phyloP scores from a whole-genome alignment of 192 early-diverging fungal species.

The Cetraspora pellucida region DNA sequence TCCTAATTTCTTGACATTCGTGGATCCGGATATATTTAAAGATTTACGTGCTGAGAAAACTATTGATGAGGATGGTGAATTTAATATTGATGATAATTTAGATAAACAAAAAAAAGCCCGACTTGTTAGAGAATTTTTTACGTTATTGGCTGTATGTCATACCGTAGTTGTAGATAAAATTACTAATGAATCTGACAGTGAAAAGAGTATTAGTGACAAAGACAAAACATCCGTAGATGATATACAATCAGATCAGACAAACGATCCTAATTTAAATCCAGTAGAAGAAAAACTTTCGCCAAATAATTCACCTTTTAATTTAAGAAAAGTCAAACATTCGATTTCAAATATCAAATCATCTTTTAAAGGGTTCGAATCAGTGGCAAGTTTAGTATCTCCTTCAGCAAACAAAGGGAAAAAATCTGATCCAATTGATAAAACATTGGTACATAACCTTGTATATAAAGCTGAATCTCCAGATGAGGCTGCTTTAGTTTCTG shows the following conservation, averaged over 20 bases:
- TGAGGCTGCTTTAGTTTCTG: constrained; percentile 79
- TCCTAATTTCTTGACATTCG: constrained; percentile 72
- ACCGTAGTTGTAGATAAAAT: constrained; percentile 84
- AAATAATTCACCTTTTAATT: constrained; percentile 38
- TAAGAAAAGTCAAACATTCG: constrained; percentile 42
- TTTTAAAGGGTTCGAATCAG: not conserved
- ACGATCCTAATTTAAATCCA: constrained; percentile 10
- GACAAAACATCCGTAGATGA: constrained; percentile 22
- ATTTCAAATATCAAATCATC: constrained; percentile 33
- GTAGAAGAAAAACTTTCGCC: constrained; percentile 33
- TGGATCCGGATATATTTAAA: constrained; percentile 75
- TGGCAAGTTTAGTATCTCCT: not conserved
- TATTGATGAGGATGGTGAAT: not conserved
- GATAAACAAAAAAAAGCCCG: constrained; percentile 45
- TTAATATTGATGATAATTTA: constrained; percentile 19
- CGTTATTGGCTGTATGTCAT: constrained; percentile 88
- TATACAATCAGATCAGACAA: constrained; percentile 13
- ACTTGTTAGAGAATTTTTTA: constrained; percentile 84
- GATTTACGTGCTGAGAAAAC: constrained; percentile 64
- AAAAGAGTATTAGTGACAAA: constrained; percentile 44
- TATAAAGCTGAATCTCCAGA: constrained; percentile 84
- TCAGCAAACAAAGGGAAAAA: constrained; percentile 13
- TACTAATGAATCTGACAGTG: constrained; percentile 43
- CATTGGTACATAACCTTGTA: constrained; percentile 39
- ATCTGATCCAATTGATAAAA: constrained; percentile 37